Base-by-base conservation (phyloP, 495 filamentous ascomycete genomes). In the Penicillium odoratum region DNA sequence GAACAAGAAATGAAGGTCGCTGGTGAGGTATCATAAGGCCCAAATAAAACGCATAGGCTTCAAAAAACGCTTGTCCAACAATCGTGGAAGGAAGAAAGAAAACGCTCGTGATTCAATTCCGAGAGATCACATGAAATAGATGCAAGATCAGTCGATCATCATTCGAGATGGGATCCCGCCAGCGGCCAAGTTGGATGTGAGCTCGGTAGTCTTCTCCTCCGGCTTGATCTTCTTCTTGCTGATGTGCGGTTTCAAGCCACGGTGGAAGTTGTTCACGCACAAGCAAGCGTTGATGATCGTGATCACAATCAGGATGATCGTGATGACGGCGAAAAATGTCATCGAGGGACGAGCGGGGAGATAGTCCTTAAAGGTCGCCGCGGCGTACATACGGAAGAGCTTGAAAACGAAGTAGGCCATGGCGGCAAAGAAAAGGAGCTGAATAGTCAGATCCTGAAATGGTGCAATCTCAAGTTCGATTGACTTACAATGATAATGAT, bases 361-460 rank as follows among this genome's bases (percentile, higher is more conserved):
- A 73, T 97, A 98, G 56, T 78, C 69, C 6, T 69, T 31, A 29
- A 62, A 68, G n/a, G 75, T 77, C 13, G 62, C 62, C 15, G 78
- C 72, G 56, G 84, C 82, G 76, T 95, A 98, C 86, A 98, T 98
- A 68, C 94, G 92, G 54, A 92, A 85, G 28, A 97, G 85, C 80
- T 98, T 98, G 85, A 98, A 98, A 67, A 96, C 81, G 82, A 98
- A 98, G 76, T 98, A 98, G 48, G 89, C 92, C 63, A 98, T 81
- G 38, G 85, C 93, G 51, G 85, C 92, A 66, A 96, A 91, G 73
- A 96, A 95, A 18, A 96, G 81, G 45, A 92, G 67, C 83, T 85
- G 43, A 40, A 43, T 29, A 33, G 44, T 47, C 9, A 47, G 44
- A 47, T 47, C 4, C 44, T 9, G 44, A 28, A 21, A 3, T 28